Conservation (phyloP, 2,329 filamentous ascomycete genomes). For the Verticillium nonalfalfae region DNA sequence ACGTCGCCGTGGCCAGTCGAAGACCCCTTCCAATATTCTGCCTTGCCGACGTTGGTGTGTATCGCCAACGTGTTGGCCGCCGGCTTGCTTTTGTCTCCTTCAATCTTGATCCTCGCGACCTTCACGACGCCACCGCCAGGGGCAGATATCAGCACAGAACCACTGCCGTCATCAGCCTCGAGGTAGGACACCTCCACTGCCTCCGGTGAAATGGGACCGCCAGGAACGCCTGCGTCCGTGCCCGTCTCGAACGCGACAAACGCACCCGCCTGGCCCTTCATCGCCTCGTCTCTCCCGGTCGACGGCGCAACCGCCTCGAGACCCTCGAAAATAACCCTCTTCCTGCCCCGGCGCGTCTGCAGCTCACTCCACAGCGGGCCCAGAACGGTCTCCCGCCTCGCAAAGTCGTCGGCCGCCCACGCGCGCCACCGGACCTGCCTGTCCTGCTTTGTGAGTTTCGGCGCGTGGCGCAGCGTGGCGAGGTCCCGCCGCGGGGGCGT, state of each 20-base stretch:
- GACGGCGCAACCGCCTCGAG: slow-evolving; percentile 12
- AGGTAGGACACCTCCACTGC: background rate
- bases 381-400: slow-evolving; percentile 51
- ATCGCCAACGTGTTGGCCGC: slow-evolving; percentile 3
- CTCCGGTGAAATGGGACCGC: background rate
- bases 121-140: background rate
- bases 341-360: slow-evolving; percentile 16
- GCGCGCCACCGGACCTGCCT: slow-evolving; percentile 52
- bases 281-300: background rate
- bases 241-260: background rate
- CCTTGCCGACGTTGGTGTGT: background rate
- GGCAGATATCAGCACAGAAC: slow-evolving; percentile 3
- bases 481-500: slow-evolving; percentile 11
- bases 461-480: slow-evolving; percentile 44
- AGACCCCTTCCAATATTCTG: background rate
- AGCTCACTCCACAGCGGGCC: slow-evolving; percentile 58
- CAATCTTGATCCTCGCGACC: slow-evolving; percentile 7
- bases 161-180: slow-evolving; percentile 1
- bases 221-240: background rate
- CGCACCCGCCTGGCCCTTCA: background rate
- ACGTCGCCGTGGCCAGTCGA: too few species aligned
- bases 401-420: slow-evolving; percentile 49
- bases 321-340: slow-evolving; percentile 33
- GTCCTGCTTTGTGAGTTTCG: slow-evolving; percentile 65
- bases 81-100: slow-evolving; percentile 4